Evolutionary conservation across 352 stramenopile species (phyloP).

Genomic region (Phytophthora pini): DNA sequence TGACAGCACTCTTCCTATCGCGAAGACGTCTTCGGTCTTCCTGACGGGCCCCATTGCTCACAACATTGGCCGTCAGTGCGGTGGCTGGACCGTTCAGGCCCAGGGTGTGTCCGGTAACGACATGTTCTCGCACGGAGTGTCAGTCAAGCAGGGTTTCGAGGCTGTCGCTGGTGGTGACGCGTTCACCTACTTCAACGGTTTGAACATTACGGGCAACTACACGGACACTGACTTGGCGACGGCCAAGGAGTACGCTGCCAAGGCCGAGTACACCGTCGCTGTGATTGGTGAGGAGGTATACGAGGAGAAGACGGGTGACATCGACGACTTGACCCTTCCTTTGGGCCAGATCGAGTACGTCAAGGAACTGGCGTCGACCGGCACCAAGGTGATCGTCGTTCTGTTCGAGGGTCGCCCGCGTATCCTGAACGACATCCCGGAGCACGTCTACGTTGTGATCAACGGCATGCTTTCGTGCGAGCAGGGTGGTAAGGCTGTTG

Average conservation of each 20-base stretch:
- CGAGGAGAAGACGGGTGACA: constrained; percentile 80
- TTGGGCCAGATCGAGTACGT: constrained; percentile 74
- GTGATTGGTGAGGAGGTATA: constrained; percentile 37
- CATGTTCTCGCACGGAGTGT: constrained; percentile 52
- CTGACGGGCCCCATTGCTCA: constrained; percentile 32
- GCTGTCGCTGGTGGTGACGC: constrained; percentile 7
- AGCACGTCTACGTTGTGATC: constrained; percentile 64
- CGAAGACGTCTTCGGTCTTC: constrained; percentile 12
- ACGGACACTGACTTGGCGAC: constrained; percentile 22
- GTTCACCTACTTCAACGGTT: constrained; percentile 57
- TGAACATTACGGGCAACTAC: constrained; percentile 56
- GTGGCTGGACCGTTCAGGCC: constrained; percentile 59
- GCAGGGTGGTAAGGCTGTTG: constrained; percentile 47
- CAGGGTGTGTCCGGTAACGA: constrained; percentile 62
- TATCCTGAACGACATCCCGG: constrained; percentile 56
- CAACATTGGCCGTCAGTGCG: constrained; percentile 56
- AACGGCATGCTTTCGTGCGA: too few species aligned
- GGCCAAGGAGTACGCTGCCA: constrained; percentile 28
- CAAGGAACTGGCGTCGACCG: constrained; percentile 51
- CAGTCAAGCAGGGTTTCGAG: constrained; percentile 58
- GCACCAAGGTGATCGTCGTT: constrained; percentile 55
- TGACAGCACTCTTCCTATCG: constrained; percentile 12
- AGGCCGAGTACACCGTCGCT: constrained; percentile 37
- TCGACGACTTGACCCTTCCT: constrained; percentile 53
- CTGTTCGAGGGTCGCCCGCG: constrained; percentile 76